Evolutionary conservation across 2,329 filamentous ascomycete genomes (phyloP).

Genomic region (Parafenestella ontariensis): DNA sequence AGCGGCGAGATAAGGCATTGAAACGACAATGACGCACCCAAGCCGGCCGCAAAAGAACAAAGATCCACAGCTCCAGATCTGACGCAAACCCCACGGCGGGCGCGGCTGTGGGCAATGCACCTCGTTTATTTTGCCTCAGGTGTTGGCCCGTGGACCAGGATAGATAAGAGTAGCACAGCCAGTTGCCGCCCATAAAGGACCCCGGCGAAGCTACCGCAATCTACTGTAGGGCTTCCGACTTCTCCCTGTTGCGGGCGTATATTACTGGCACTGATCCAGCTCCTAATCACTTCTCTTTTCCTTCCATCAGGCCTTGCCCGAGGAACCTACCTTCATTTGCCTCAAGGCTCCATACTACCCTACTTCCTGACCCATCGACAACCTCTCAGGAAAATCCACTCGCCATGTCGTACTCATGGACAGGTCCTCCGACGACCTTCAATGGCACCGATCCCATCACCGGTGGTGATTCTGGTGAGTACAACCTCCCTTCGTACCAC

Average conservation of each 20-base stretch:
- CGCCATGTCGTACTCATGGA: conserved; percentile 58
- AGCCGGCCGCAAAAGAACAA: conserved; percentile 42
- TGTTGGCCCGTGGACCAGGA: conserved; percentile 43
- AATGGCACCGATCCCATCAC: conserved; percentile 65
- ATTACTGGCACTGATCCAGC: conserved; percentile 37
- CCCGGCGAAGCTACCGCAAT: conserved; percentile 37
- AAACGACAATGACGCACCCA: conserved; percentile 35
- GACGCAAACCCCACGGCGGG: conserved; percentile 47
- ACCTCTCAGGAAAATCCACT: conserved; percentile 16
- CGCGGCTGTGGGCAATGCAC: conserved; percentile 41
- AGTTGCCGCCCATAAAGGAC: conserved; percentile 43
- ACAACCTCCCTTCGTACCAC: conserved; percentile 15
- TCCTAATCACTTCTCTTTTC: conserved; percentile 15
- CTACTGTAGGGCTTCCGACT: conserved; percentile 40
- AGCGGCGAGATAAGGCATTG: conserved; percentile 34
- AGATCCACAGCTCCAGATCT: conserved; percentile 34
- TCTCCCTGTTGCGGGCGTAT: conserved; percentile 40
- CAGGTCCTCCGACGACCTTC: conserved; percentile 54
- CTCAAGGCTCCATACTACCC: conserved; percentile 6
- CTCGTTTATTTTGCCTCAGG: conserved; percentile 47
- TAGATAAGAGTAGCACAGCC: conserved; percentile 47
- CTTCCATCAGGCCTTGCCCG: conserved; percentile 19
- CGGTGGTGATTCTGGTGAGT: conserved; percentile 82
- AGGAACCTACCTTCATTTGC: conserved; percentile 11
- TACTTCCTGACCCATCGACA: conserved; percentile 15